A percentile compares a stretch with the other conserved stretches of the same genome.
Evolutionary conservation across 768 basidiomycete genomes (phyloP).

Genomic region (Suillus hirtellus): DNA sequence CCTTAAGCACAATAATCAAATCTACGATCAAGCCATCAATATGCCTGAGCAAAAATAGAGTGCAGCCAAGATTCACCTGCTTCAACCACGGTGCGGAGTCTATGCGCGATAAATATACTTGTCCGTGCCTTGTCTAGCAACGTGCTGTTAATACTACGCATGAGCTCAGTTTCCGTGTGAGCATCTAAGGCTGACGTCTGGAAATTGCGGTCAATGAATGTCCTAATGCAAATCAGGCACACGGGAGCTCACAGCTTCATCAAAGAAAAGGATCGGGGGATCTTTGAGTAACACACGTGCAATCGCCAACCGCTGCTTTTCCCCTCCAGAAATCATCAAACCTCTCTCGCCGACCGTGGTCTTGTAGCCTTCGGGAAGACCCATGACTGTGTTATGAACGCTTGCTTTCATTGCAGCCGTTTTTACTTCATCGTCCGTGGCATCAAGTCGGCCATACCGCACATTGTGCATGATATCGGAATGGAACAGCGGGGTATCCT

Average conservation of each 20-base stretch:
- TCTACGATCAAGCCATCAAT: conserved; percentile 44
- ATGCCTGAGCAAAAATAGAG: conserved; percentile 1
- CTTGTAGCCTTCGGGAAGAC: conserved; percentile 80
- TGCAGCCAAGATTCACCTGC: conserved; percentile 54
- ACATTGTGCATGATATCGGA: conserved; percentile 95
- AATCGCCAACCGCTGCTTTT: conserved; percentile 96
- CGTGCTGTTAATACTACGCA: conserved; percentile 87
- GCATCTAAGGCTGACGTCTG: conserved; percentile 96
- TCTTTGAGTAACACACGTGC: conserved; percentile 92
- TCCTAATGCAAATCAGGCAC: conserved; percentile 7
- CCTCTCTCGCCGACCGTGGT: conserved; percentile 97
- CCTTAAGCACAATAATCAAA: conserved; percentile 88
- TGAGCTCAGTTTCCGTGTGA: conserved; percentile 91
- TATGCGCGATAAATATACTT: conserved; percentile 96
- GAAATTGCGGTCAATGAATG: conserved; percentile 6
- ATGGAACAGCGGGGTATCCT: conserved; percentile 98
- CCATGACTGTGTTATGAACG: conserved; percentile 77
- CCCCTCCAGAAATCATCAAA: conserved; percentile 97
- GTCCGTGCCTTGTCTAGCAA: conserved; percentile 80
- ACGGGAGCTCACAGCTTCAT: conserved; percentile 82
- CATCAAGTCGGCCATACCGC: conserved; percentile 85
- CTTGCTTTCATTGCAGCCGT: conserved; percentile 85
- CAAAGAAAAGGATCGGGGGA: conserved; percentile 95
- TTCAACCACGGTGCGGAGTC: conserved; percentile 86
- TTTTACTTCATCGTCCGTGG: conserved; percentile 86